Evolutionary conservation across 805 yeast genomes (phyloP), one percentile per base, ranked within the genome.

Genomic region (Kodamaea fukazawae): DNA sequence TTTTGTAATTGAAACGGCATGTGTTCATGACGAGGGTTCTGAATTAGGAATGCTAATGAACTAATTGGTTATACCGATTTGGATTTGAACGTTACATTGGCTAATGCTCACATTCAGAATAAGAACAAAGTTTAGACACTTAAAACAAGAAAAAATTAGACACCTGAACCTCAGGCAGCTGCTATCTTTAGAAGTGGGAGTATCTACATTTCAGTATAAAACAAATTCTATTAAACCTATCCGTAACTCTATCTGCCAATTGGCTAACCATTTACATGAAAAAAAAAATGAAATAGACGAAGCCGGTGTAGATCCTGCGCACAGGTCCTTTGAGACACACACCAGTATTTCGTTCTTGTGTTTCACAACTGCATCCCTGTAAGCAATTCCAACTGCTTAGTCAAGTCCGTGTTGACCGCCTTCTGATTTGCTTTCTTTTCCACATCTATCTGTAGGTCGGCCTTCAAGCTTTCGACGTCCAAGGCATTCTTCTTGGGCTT

Each of bases 351-450:
- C 6, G 11, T 9, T 6, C 15, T 12, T 15, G 12, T 13, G 9
- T 11, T 29, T 32, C 39, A 60, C 22, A 69, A 51, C 20, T 54
- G 70, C 57, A 75, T 65, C 4, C 69, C 77, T 13, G 71, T 66
- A 14, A 76, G 60, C 48, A 75, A 44, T 41, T 76, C 79, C 43
- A 76, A 47, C 52, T 76, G 81, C 34, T 55, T 55, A 12, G 65
- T 58, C 25, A 76, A 46, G 37, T 73, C 79, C 29, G 54, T 50
- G n/a, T 71, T 70, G 4, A 67, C 62, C 43, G 55, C 44, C 46
- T 62, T 60, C 22, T 60, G 55, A 33, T 50, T 44, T 18, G 51
- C 53, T 34, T 54, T 50, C 6, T 48, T 55, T 37, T 61, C 53
- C 29, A 55, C 55, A 44, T 76, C 79, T 33, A 54, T 50, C 40